phyloP scores from a whole-genome alignment of 2,329 filamentous ascomycete genomes.

The Aspergillus vadensis region DNA sequence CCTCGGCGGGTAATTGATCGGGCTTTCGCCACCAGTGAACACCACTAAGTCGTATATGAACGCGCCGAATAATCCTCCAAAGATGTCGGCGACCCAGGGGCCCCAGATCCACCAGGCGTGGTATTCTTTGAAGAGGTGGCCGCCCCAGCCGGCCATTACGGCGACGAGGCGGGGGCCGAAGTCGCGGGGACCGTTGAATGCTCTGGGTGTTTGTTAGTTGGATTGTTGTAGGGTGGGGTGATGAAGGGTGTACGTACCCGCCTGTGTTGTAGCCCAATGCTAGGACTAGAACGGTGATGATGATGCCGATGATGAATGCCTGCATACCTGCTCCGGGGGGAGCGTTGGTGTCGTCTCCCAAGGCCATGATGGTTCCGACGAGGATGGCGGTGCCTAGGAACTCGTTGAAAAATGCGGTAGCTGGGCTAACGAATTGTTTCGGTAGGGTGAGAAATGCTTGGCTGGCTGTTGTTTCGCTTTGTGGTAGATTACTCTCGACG shows the following conservation, averaged over 20 bases:
- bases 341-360: constrained; percentile 48
- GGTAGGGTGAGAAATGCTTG: constrained; percentile 34
- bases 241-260: constrained; percentile 19
- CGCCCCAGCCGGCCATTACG: constrained; percentile 37
- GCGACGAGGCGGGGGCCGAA: constrained; percentile 39
- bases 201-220: constrained; percentile 17
- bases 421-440: constrained; percentile 26
- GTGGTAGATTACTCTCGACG: constrained; percentile 18
- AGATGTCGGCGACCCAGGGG: constrained; percentile 37
- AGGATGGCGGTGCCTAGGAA: constrained; percentile 38
- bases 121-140: constrained; percentile 25
- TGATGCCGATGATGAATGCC: constrained; percentile 30
- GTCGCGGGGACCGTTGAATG: constrained; percentile 40
- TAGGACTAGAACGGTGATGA: constrained; percentile 17
- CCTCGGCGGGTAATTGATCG: constrained; percentile 47
- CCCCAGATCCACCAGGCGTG: constrained; percentile 42
- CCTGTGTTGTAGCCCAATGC: constrained; percentile 41
- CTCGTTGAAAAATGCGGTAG: constrained; percentile 42
- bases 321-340: constrained; percentile 49
- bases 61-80: constrained; percentile 35
- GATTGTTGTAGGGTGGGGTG: fast-evolving
- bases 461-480: constrained; percentile 18
- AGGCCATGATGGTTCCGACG: constrained; percentile 36
- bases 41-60: constrained; percentile 40
- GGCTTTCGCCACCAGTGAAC: constrained; percentile 43